Conservation (phyloP, 1,284 basidiomycete genomes). For the Papiliotrema fonsecae region DNA sequence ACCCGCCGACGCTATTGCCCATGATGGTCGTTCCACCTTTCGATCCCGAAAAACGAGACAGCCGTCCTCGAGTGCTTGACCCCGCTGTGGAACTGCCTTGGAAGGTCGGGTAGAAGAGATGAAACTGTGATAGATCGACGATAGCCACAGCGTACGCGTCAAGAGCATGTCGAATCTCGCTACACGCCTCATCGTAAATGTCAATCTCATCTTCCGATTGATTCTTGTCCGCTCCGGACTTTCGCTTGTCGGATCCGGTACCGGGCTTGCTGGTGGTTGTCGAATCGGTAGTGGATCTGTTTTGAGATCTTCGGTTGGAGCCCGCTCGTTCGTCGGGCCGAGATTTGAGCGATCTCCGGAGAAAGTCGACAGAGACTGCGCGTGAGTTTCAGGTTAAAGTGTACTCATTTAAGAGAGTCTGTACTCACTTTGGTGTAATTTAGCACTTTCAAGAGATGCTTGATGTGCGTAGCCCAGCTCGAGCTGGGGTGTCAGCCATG, state of each 20-base stretch:
- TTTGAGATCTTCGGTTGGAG: background rate
- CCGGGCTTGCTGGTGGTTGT: background rate
- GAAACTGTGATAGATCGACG: constrained; percentile 38
- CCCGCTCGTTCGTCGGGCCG: constrained; percentile 25
- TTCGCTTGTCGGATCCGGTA: constrained; percentile 12
- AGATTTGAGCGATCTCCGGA: constrained; percentile 34
- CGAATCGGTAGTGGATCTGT: background rate
- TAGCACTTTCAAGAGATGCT: constrained; percentile 19
- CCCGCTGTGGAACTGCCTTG: constrained; percentile 22
- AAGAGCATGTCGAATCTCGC: constrained; percentile 32
- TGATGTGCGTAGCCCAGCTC: constrained; percentile 25
- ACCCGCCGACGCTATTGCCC: background rate
- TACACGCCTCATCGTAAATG: constrained; percentile 36
- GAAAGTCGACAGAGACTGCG: constrained; percentile 40
- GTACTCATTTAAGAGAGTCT: background rate
- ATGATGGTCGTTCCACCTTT: background rate
- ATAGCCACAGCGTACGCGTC: constrained; percentile 37
- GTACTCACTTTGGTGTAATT: constrained; percentile 36
- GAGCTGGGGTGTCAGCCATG: constrained; percentile 10
- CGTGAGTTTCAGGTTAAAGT: background rate
- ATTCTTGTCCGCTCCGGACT: constrained; percentile 23
- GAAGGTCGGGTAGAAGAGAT: constrained; percentile 40
- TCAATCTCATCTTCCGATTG: constrained; percentile 16
- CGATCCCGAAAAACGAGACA: background rate
- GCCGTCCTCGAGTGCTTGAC: constrained; percentile 8